Evolutionary conservation across 805 yeast genomes (phyloP), one percentile per base, ranked within the genome.

Genomic region (Maudiozyma saulgeensis): DNA sequence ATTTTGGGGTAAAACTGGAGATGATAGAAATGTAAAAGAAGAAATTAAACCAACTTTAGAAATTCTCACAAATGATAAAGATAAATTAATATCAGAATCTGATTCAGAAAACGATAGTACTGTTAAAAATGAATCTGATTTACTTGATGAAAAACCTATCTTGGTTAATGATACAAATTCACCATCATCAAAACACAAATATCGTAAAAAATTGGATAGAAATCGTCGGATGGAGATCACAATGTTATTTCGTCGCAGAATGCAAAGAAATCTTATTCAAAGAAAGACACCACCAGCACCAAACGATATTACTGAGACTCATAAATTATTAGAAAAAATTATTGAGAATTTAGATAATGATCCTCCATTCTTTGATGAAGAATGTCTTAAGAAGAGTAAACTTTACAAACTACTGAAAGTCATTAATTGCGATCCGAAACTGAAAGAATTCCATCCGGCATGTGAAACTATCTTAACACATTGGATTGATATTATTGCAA

Each of bases 231-330:
- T 60, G 5, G 68, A 65, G 46, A 63, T 63, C 18, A 56, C 63
- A 9, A 41, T 55, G 32, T 47, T 64, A 11, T 57, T 65, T 25
- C 59, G 69, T 13, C 55, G 67, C 23, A 63, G 63, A 49, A 53
- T 65, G 13, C 69, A 65, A 44, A 56, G 56, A 38, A 62, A 61
- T 44, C 44, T 65, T 44, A 57, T 65, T 19, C 69, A 65, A 52
- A 56, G 69, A 37, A 63, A 58, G 12, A 44, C 47, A 1, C 58
- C 63, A 7, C 68, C 69, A 12, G 48, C 60, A 12, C 44, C 47
- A 6, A 57, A 51, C 9, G 65, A 60, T 16, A 31, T 62, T 1
- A 46, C 51, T 19, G 68, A 63, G 40, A 52, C 64, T 7, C 64
- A 61, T 44, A 57, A 57, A 46, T 49, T 64, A 43, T 51, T 65